phyloP scores from a whole-genome alignment of 1,284 basidiomycete species.

The Ganoderma sinense region DNA sequence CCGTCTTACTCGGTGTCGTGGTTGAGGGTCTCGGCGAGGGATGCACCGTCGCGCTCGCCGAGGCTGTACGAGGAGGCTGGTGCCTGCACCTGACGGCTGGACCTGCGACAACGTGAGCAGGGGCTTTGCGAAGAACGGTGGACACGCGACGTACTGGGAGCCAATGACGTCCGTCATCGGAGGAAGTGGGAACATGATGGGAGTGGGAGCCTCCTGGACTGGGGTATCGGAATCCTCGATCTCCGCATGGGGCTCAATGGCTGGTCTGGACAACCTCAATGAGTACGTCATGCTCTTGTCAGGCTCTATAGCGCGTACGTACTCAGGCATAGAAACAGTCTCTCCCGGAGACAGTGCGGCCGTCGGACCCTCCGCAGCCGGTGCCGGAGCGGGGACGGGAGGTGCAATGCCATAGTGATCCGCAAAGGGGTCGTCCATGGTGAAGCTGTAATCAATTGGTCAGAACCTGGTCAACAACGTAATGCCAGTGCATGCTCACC shows the following conservation, averaged over 20 bases:
- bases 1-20: constrained; percentile 36
- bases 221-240: constrained; percentile 2
- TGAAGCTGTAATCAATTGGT: constrained; percentile 36
- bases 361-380: constrained; percentile 22
- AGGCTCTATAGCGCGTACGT: constrained; percentile 4
- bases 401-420: constrained; percentile 26
- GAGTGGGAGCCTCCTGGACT: constrained; percentile 29
- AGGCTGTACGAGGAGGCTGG: constrained; percentile 39
- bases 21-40: constrained; percentile 28
- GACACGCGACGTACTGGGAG: constrained; percentile 35
- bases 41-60: constrained; percentile 33
- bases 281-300: neutral
- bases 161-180: constrained; percentile 46
- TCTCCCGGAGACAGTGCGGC: constrained; percentile 34
- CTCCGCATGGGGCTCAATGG: constrained; percentile 16
- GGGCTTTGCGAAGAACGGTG: neutral
- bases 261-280: constrained; percentile 12
- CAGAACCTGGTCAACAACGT: neutral
- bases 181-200: constrained; percentile 44
- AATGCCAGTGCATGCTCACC: constrained; percentile 36
- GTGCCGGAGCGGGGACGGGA: neutral
- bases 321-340: constrained; percentile 35
- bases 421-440: constrained; percentile 49
- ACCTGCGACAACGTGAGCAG: constrained; percentile 7
- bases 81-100: constrained; percentile 24